Base-by-base conservation (phyloP, 306 rosid genomes). In the Quercus suber region DNA sequence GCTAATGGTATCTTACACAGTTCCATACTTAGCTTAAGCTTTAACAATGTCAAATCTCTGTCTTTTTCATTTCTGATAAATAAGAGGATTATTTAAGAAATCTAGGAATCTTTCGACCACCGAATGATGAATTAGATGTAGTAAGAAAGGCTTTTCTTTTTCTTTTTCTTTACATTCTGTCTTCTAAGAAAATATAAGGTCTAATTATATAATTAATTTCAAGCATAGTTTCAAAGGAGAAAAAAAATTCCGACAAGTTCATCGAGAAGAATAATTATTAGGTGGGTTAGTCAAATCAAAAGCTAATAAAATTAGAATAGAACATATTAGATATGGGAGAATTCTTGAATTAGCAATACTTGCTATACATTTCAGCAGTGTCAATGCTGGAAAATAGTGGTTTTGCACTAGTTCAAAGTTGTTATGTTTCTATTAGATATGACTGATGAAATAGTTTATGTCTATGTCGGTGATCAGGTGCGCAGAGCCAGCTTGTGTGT, bases 401-500 rank as follows among this genome's bases (percentile, higher is more conserved):
- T 3, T 25, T 69, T 43, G 17, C 74, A 27, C 14, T 71, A 71
- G n/a, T 37, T 18, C 59, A 13, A 25, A 21, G 72, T 13, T 52
- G 2, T 74, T 60, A 35, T n/a, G 60, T 11, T 71, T 71, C n/a
- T 45, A 27, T 72, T 19, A 33, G 52, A 74, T 53, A 20, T 81
- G 55, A 61, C 49, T 77, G 5, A 15, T 23, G 15, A 63, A 37
- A 75, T 63, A 37, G 74, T 19, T 77, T 4, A 41, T 74, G 55
- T 73, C 80, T 80, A 51, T 45, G 30, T 73, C 77, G 87, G 33
- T 18, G 67, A 82, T 53, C 85, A 93, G 98, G 91, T 78, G 84
- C 86, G 75, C 99, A 90, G 88, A 90, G 99, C 88, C 99, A 96
- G 86, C 96, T 96, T 41, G 99, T 96, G 21, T 96, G 99, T 84